A percentile compares a stretch with the other conserved stretches of the same genome.
Conservation (phyloP, 2,329 filamentous ascomycete species). For the Cytospora paraplurivora region DNA sequence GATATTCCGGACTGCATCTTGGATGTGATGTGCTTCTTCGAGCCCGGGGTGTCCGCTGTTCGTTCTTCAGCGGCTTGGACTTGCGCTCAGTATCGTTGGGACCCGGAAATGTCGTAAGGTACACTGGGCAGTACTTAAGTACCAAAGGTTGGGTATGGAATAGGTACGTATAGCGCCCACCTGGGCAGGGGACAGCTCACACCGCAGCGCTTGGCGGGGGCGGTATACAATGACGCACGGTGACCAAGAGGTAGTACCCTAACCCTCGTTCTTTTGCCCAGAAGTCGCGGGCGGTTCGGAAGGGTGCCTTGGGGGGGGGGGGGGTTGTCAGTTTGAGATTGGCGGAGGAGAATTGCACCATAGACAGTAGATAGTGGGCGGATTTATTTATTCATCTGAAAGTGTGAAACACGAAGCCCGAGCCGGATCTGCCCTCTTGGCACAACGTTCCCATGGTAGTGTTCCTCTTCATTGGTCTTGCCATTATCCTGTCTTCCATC, state of each 20-base stretch:
- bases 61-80: conserved; percentile 2
- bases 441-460: background rate
- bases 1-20: conserved; percentile 30
- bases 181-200: background rate
- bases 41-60: background rate
- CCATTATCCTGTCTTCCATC: background rate
- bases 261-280: background rate
- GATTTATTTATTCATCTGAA: too few relatives aligned
- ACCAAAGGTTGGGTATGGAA: too few relatives aligned
- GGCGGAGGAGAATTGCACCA: too few relatives aligned
- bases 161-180: background rate
- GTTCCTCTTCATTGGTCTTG: background rate
- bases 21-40: background rate
- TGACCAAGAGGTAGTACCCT: background rate
- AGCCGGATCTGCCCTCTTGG: background rate
- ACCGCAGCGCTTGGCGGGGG: background rate
- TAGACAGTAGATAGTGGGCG: too few relatives aligned
- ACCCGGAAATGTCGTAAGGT: background rate
- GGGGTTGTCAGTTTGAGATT: too few relatives aligned
- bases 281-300: too few relatives aligned
- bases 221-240: background rate
- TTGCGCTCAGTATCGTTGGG: background rate
- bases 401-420: background rate
- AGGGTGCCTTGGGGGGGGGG: too few relatives aligned
- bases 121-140: too few relatives aligned